A percentile compares a stretch with the other conserved stretches of the same genome.
phyloP scores from a whole-genome alignment of 768 basidiomycete genomes.

The Mycena chlorophos region DNA sequence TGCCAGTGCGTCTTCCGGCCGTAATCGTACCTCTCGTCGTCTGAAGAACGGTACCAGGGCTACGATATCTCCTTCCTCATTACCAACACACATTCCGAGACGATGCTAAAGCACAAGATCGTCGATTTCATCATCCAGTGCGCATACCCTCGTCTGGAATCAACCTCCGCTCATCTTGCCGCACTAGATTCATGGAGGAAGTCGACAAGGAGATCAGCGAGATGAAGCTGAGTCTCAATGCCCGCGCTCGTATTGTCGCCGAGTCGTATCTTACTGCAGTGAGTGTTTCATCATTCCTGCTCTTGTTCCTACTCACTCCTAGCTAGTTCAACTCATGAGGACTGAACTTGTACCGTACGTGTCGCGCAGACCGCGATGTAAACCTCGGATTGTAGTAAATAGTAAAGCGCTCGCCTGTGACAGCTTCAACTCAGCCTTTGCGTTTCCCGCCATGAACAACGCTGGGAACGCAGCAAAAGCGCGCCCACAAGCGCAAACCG shows the following conservation, averaged over 20 bases:
- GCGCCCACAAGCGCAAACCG: slow-evolving; percentile 40
- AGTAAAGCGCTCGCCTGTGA: not conserved
- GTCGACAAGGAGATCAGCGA: slow-evolving; percentile 99
- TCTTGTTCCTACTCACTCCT: not conserved
- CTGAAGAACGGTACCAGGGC: slow-evolving; percentile 55
- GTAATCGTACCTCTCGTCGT: not conserved
- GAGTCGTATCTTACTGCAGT: slow-evolving; percentile 95
- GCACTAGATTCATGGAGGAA: slow-evolving; percentile 90
- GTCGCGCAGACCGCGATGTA: slow-evolving; percentile 14
- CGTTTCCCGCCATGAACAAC: slow-evolving; percentile 9
- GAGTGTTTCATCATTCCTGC: slow-evolving; percentile 32
- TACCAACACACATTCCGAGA: slow-evolving; percentile 94
- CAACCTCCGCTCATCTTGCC: slow-evolving; percentile 10
- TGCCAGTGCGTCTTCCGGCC: slow-evolving; percentile 57
- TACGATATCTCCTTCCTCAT: slow-evolving; percentile 99
- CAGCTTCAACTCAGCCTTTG: not conserved
- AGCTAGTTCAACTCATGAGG: slow-evolving; percentile 42
- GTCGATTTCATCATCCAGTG: slow-evolving; percentile 99
- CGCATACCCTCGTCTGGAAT: slow-evolving; percentile 26
- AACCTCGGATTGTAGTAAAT: not conserved
- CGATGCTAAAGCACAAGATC: slow-evolving; percentile 99
- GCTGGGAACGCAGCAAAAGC: not conserved
- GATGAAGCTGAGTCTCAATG: slow-evolving; percentile 97
- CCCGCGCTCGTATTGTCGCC: slow-evolving; percentile 93
- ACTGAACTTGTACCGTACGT: slow-evolving; percentile 6